These are phyloP conservation scores for Ammopiptanthus mongolicus DNA, from an alignment of 306 rosid species.

Conservation along the genomic window DNA sequence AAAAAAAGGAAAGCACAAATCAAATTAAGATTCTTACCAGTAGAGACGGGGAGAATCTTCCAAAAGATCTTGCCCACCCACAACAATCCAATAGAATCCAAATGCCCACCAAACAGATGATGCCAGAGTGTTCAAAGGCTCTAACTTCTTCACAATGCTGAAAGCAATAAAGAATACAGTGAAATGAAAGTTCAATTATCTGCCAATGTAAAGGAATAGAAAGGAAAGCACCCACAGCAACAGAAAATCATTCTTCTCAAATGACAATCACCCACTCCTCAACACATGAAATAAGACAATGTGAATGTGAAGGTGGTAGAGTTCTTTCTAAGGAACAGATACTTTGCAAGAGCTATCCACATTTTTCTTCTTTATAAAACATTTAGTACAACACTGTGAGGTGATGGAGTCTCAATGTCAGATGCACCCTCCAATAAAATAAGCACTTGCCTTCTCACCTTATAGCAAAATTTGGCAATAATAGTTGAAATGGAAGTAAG, in stretches of 20 bases:
- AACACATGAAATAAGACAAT: background rate
- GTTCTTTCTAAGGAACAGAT: background rate
- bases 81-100: constrained; percentile 86
- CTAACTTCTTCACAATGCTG: constrained; percentile 62
- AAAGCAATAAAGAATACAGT: constrained; percentile 12
- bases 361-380: background rate
- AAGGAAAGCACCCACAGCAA: background rate
- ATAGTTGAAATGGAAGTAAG: background rate
- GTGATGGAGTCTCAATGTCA: background rate
- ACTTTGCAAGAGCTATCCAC: background rate
- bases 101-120: constrained; percentile 84
- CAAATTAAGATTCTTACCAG: constrained; percentile 43
- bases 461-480: background rate
- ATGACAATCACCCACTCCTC: constrained; percentile 5
- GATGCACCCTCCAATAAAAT: background rate
- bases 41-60: constrained; percentile 85
- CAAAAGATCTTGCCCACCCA: constrained; percentile 71
- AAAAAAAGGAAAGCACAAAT: background rate
- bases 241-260: constrained; percentile 8
- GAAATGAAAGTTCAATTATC: constrained; percentile 13
- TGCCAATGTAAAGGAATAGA: background rate
- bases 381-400: background rate
- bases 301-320: background rate
- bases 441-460: background rate
- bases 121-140: constrained; percentile 53